Conservation (phyloP, 2,329 filamentous ascomycete species). For the Fusarium camptoceras region DNA sequence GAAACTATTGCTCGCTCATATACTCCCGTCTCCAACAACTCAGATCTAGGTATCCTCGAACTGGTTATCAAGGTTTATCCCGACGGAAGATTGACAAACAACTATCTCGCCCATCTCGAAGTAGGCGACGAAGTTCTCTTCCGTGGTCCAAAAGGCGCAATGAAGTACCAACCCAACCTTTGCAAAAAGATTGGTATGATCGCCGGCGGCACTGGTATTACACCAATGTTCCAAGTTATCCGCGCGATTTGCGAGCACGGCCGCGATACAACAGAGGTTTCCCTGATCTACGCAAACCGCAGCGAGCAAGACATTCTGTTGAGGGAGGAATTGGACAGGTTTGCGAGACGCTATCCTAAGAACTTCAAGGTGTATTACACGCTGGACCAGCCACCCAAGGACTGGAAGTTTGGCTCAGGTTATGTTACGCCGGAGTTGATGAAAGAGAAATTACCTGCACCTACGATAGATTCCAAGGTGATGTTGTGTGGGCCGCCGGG, state of each 20-base stretch:
- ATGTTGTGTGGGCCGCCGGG: conserved; percentile 71
- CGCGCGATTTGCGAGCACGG: conserved; percentile 71
- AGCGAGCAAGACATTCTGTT: conserved; percentile 70
- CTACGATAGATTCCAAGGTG: conserved; percentile 61
- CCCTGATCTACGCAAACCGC: conserved; percentile 69
- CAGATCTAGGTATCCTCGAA: conserved; percentile 62
- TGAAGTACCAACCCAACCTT: conserved; percentile 61
- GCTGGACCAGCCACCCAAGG: conserved; percentile 58
- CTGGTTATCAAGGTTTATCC: conserved; percentile 64
- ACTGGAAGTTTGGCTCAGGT: conserved; percentile 62
- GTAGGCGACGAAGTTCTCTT: conserved; percentile 63
- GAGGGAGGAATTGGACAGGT: conserved; percentile 65
- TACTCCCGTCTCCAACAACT: conserved; percentile 64
- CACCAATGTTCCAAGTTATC: conserved; percentile 64
- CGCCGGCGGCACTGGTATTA: conserved; percentile 57
- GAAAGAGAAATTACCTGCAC: conserved; percentile 59
- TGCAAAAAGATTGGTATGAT: conserved; percentile 66
- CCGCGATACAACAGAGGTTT: conserved; percentile 66
- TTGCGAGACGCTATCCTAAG: conserved; percentile 61
- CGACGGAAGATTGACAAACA: conserved; percentile 60
- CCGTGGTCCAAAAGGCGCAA: conserved; percentile 68
- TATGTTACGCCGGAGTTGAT: conserved; percentile 65
- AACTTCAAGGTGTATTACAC: conserved; percentile 69
- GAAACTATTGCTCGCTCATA: conserved; percentile 63
- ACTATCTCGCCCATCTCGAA: conserved; percentile 59